Conservation (phyloP, 768 basidiomycete species). For the Tricholoma hemisulphureum region DNA sequence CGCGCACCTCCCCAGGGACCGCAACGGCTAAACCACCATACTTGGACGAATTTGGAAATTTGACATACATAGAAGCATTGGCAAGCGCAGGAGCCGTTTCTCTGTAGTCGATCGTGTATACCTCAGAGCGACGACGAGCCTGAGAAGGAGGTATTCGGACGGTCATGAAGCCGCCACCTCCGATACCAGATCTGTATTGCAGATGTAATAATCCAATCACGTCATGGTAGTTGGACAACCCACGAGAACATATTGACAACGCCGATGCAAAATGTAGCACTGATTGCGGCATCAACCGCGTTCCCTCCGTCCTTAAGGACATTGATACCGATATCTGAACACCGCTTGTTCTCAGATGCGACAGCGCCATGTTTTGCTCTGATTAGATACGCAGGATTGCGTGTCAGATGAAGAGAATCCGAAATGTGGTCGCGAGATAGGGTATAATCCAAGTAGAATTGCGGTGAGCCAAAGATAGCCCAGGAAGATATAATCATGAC, state of each 20-base stretch:
- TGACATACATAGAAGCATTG: constrained; percentile 73
- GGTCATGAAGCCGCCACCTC: constrained; percentile 87
- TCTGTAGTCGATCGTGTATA: constrained; percentile 81
- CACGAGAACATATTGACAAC: constrained; percentile 91
- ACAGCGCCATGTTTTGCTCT: constrained; percentile 78
- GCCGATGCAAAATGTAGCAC: constrained; percentile 74
- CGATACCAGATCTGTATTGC: constrained; percentile 65
- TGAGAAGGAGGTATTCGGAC: constrained; percentile 67
- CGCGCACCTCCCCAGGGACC: constrained; percentile 88
- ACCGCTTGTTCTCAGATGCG: constrained; percentile 82
- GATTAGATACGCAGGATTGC: constrained; percentile 47
- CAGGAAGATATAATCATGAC: background rate
- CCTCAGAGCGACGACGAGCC: constrained; percentile 50
- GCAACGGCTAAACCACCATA: constrained; percentile 86
- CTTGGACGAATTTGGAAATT: constrained; percentile 48
- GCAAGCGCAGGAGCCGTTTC: constrained; percentile 79
- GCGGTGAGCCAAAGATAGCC: background rate
- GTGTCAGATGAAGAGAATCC: constrained; percentile 1
- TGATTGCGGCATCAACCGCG: constrained; percentile 85
- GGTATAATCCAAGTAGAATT: background rate
- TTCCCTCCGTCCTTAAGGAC: constrained; percentile 82
- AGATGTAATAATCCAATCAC: background rate
- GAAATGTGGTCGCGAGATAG: background rate
- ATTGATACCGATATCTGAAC: constrained; percentile 81
- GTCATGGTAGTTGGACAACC: constrained; percentile 23